Percentiles rank a stretch among this genome's conserved stretches.
phyloP scores from a whole-genome alignment of 495 filamentous ascomycete genomes.

The Neurospora sp. region DNA sequence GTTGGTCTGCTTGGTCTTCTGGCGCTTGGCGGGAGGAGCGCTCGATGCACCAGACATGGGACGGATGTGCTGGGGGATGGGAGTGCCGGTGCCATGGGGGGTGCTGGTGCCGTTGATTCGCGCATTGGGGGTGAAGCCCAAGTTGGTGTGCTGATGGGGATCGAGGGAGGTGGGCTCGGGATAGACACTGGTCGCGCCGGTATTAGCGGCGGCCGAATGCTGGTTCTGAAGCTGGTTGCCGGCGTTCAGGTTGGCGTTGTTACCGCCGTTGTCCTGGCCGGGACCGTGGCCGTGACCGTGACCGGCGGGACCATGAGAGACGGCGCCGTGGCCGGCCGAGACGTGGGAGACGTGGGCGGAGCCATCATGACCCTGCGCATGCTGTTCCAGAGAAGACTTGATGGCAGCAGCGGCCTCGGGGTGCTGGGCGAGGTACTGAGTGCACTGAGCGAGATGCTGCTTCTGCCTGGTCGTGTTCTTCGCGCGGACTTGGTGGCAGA shows the following conservation, averaged over 20 bases:
- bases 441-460: conserved; percentile 19
- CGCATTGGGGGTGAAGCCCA: conserved; percentile 19
- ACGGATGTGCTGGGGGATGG: conserved; percentile 6
- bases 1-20: conserved; percentile 12
- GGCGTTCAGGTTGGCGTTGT: neutral
- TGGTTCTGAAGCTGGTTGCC: neutral
- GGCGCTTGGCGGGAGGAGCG: conserved; percentile 17
- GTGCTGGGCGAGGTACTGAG: conserved; percentile 16
- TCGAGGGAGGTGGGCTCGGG: neutral
- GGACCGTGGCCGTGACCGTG: neutral
- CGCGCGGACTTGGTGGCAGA: conserved; percentile 16
- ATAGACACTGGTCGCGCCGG: conserved; percentile 3
- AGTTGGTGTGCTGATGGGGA: conserved; percentile 6
- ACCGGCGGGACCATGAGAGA: neutral
- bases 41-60: conserved; percentile 9
- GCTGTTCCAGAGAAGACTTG: conserved; percentile 5
- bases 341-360: neutral
- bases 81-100: conserved; percentile 20
- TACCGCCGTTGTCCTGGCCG: neutral
- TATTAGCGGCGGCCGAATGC: neutral
- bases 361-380: neutral
- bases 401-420: conserved; percentile 14
- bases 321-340: neutral
- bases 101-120: conserved; percentile 19
- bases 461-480: conserved; percentile 27